Evolutionary conservation across 768 basidiomycete species (phyloP).

Genomic region (Mycena metata): DNA sequence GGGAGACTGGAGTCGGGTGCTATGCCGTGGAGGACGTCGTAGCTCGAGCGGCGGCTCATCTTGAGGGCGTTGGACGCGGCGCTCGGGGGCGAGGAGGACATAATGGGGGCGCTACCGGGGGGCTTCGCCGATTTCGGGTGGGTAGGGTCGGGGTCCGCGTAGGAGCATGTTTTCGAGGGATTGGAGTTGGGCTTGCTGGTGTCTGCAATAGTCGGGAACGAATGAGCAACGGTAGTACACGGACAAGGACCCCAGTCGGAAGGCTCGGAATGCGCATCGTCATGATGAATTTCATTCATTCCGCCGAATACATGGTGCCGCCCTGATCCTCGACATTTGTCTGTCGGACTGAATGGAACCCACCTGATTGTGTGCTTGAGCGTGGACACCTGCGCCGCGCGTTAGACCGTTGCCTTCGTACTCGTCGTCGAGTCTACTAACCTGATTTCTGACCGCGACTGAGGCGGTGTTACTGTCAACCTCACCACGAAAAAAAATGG

Average conservation of each 20-base stretch:
- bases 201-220: constrained; percentile 49
- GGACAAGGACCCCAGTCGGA: too few relatives aligned
- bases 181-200: constrained; percentile 85
- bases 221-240: too few relatives aligned
- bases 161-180: constrained; percentile 77
- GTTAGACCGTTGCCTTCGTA: not conserved
- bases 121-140: constrained; percentile 55
- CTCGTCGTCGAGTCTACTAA: constrained; percentile 14
- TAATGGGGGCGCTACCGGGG: constrained; percentile 51
- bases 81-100: constrained; percentile 36
- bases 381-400: constrained; percentile 66
- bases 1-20: constrained; percentile 84
- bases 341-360: too few relatives aligned
- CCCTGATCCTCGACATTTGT: too few relatives aligned
- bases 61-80: constrained; percentile 55
- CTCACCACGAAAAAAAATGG: constrained; percentile 7
- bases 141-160: constrained; percentile 74
- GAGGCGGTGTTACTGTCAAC: constrained; percentile 37
- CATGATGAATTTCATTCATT: too few relatives aligned
- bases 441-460: constrained; percentile 83
- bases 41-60: constrained; percentile 75
- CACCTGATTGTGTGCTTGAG: constrained; percentile 79
- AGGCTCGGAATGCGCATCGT: too few relatives aligned
- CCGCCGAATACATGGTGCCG: too few relatives aligned
- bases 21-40: constrained; percentile 76